Base-by-base conservation (phyloP, 768 basidiomycete genomes). In the Hygrocybe coccinea region DNA sequence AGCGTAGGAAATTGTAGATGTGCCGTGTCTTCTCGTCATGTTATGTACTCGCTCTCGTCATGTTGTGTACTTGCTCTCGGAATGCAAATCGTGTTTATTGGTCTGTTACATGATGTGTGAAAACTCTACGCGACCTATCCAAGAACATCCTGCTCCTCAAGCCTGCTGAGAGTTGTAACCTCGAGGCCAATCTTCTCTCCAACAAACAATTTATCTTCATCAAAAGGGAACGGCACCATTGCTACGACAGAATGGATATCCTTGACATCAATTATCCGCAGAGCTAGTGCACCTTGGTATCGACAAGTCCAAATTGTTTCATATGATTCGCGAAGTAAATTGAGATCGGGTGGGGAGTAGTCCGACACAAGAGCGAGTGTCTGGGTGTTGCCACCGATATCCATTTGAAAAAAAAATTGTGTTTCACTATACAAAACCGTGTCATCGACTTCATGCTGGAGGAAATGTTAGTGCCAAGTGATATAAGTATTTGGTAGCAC, bases 161-260 rank as follows among this genome's bases (percentile, higher is more conserved):
- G 3, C 14, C 45, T 17, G 21, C 45, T 21, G 15, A 46, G 22
- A 4, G 14, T 14, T 5, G 45, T 21, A 24, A 50, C 49, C 5
- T 63, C 62, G n/a, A 65, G 41, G 68, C 83, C 60, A 55, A 67
- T 39, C 63, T 71, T 29, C 75, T 83, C 51, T 71, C 81, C 24
- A 54, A 64, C 46, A 71, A 74, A 64, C 69, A 83, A 60, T 76
- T 76, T 64, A 74, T 77, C 34, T 19, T 36, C 15, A 14, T 60
- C 57, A 25, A 59, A 59, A 2, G 60, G 62, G 35, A 63, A 60
- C 1, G 63, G 63, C 25, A 65, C 62, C 66, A 67, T 66, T n/a
- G 61, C 63, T 19, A 67, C 55, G 11, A 66, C 65, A 9, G 64
- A 53, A 25, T 53, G 19, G 15, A 67, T 65, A 14, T 38, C 25